Percentiles rank a stretch among this genome's conserved stretches.
These are phyloP conservation scores for Alopecurus myosuroides DNA, from an alignment of 176 grass and related monocot genomes.

Conservation along the genomic window DNA sequence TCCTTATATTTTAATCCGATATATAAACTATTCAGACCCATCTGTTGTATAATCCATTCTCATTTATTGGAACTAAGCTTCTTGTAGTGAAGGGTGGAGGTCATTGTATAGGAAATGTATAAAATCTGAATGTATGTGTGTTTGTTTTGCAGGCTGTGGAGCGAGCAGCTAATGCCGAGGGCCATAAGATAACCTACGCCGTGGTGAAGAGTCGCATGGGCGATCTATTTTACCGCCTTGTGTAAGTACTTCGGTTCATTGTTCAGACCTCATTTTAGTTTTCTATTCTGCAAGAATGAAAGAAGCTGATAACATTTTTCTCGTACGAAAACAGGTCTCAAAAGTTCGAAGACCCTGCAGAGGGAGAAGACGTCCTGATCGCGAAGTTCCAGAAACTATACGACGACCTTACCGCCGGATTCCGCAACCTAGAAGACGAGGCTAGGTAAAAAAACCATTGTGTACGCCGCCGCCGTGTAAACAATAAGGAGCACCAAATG, in stretches of 20 bases:
- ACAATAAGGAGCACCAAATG: slow-evolving; percentile 41
- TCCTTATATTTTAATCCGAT: not conserved
- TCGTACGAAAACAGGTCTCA: slow-evolving; percentile 45
- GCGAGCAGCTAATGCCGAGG: slow-evolving; percentile 69
- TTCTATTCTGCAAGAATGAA: not conserved
- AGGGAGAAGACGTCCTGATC: slow-evolving; percentile 62
- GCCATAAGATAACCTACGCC: slow-evolving; percentile 88
- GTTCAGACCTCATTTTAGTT: not conserved
- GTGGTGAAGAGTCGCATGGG: slow-evolving; percentile 84
- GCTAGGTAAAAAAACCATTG: slow-evolving; percentile 48
- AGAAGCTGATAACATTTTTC: not conserved
- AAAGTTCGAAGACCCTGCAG: slow-evolving; percentile 89
- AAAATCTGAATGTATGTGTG: not conserved
- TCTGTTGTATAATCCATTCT: not conserved
- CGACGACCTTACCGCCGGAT: slow-evolving; percentile 70
- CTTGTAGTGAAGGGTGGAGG: not conserved
- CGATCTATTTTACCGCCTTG: slow-evolving; percentile 87
- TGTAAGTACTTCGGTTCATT: slow-evolving; percentile 51
- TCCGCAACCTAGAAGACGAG: slow-evolving; percentile 93
- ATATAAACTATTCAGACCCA: not conserved
- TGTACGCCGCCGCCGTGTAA: not conserved
- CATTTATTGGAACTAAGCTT: not conserved
- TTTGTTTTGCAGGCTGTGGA: slow-evolving; percentile 73
- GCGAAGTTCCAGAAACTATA: slow-evolving; percentile 83
- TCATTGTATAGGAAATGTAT: not conserved